Conservation (phyloP, 2,329 filamentous ascomycete genomes). For the Volutella citrinella region DNA sequence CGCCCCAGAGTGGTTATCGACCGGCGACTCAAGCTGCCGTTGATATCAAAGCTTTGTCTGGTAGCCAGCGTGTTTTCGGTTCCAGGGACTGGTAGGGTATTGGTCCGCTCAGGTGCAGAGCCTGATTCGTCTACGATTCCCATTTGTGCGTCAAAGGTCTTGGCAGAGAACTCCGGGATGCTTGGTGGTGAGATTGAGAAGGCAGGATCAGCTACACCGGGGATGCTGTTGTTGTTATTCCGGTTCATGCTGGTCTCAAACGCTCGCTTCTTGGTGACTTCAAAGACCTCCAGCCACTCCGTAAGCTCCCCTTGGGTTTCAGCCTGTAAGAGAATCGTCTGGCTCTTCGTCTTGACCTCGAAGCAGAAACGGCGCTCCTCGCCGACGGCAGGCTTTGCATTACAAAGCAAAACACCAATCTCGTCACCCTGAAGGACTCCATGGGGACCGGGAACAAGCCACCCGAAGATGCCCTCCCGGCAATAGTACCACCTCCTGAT, state of each 20-base stretch:
- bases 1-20: conserved; percentile 52
- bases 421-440: conserved; percentile 95
- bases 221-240: conserved; percentile 42
- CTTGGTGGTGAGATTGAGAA: conserved; percentile 90
- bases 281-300: conserved; percentile 91
- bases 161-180: conserved; percentile 87
- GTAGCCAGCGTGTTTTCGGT: conserved; percentile 51
- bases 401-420: conserved; percentile 92
- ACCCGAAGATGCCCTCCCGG: conserved; percentile 93
- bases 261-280: conserved; percentile 88
- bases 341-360: conserved; percentile 96
- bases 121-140: conserved; percentile 49
- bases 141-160: conserved; percentile 64
- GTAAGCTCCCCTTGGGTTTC: conserved; percentile 91
- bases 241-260: conserved; percentile 68
- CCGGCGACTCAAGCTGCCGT: conserved; percentile 45
- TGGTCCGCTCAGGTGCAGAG: conserved; percentile 53
- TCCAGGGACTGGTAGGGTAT: conserved; percentile 62
- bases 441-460: conserved; percentile 78
- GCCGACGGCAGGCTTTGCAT: conserved; percentile 82
- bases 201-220: conserved; percentile 63
- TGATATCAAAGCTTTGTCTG: conserved; percentile 72
- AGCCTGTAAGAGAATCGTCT: conserved; percentile 83
- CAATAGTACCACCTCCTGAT: conserved; percentile 92
- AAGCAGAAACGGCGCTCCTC: conserved; percentile 97